Evolutionary conservation across 2,329 filamentous ascomycete genomes (phyloP).

Genomic region (Aspergillus chevalieri): DNA sequence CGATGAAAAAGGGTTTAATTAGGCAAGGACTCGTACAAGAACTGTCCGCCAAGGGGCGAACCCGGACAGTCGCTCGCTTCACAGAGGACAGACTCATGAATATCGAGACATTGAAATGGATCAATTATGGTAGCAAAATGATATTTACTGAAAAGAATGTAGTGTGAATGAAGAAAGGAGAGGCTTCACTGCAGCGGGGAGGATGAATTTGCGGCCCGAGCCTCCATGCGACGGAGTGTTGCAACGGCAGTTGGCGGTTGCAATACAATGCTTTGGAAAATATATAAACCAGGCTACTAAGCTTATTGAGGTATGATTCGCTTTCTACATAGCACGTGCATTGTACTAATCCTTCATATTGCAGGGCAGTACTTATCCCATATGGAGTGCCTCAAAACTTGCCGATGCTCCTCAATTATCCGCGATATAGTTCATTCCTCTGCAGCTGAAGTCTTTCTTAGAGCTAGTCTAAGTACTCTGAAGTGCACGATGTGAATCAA

Average conservation of each 20-base stretch:
- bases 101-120: slow-evolving; percentile 19
- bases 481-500: neutral
- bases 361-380: neutral
- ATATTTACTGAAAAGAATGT: neutral
- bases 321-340: too few species aligned
- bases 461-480: neutral
- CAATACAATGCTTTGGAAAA: neutral
- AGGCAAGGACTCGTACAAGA: slow-evolving; percentile 24
- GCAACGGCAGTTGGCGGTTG: slow-evolving; percentile 11
- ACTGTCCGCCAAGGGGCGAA: slow-evolving; percentile 33
- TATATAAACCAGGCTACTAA: too few species aligned
- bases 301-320: too few species aligned
- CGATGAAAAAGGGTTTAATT: slow-evolving; percentile 1
- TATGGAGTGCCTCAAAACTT: too few species aligned
- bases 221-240: slow-evolving; percentile 12
- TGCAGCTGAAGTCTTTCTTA: neutral
- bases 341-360: neutral
- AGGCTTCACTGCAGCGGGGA: slow-evolving; percentile 4
- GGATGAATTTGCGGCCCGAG: slow-evolving; percentile 15
- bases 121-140: neutral
- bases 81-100: slow-evolving; percentile 36
- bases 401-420: too few species aligned
- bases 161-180: slow-evolving; percentile 10
- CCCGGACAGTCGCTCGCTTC: slow-evolving; percentile 35
- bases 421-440: too few species aligned